Conservation (phyloP, 768 basidiomycete species). For the Auriscalpium vulgare region DNA sequence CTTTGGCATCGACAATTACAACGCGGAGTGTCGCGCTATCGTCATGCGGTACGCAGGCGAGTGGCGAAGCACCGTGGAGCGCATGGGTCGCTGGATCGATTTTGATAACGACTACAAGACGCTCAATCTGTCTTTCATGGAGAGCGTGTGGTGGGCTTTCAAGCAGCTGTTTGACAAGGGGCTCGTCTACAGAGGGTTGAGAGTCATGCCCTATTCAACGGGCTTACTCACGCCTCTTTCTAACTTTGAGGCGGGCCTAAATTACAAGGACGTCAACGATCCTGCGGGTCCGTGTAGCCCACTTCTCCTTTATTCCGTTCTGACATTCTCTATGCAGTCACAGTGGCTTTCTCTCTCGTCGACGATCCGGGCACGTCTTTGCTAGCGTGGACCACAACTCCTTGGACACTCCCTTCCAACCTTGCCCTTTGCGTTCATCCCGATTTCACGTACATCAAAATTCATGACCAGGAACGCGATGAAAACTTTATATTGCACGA, state of each 20-base stretch:
- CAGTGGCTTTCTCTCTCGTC: slow-evolving; percentile 86
- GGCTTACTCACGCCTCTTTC: slow-evolving; percentile 94
- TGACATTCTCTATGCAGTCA: slow-evolving; percentile 41
- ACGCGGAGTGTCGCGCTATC: slow-evolving; percentile 91
- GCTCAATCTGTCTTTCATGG: slow-evolving; percentile 89
- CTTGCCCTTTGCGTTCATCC: slow-evolving; percentile 94
- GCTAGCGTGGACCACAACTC: slow-evolving; percentile 98
- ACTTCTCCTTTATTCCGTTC: not conserved
- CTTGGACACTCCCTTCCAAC: slow-evolving; percentile 97
- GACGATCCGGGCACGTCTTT: slow-evolving; percentile 88
- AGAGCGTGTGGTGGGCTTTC: slow-evolving; percentile 99
- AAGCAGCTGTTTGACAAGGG: slow-evolving; percentile 86
- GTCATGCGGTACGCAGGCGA: slow-evolving; percentile 96
- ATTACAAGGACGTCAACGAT: slow-evolving; percentile 90
- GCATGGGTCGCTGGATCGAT: slow-evolving; percentile 99
- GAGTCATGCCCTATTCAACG: slow-evolving; percentile 97
- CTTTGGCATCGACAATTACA: slow-evolving; percentile 97
- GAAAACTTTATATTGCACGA: slow-evolving; percentile 92
- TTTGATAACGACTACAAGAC: slow-evolving; percentile 99
- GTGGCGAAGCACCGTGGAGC: slow-evolving; percentile 91
- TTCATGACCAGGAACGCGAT: slow-evolving; percentile 81
- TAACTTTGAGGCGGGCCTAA: slow-evolving; percentile 93
- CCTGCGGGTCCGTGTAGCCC: slow-evolving; percentile 59
- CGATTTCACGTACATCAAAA: slow-evolving; percentile 93
- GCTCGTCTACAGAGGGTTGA: slow-evolving; percentile 86